phyloP scores from a whole-genome alignment of 192 early-diverging fungal species.

The Coemansia sp. region DNA sequence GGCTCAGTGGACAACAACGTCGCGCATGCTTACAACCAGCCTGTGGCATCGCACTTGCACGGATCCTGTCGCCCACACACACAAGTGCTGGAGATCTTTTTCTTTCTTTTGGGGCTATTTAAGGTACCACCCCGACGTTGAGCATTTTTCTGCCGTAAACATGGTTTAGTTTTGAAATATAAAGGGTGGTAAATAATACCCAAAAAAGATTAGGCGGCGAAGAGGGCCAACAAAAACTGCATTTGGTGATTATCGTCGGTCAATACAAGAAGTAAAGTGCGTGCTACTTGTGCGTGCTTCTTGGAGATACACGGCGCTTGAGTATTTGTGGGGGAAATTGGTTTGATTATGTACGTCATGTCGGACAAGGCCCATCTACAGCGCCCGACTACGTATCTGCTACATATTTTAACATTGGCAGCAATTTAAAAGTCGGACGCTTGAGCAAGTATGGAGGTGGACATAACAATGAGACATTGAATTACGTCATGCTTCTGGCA shows the following conservation, averaged over 20 bases:
- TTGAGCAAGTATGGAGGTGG: too few relatives aligned
- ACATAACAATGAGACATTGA: too few relatives aligned
- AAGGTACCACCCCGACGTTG: neutral
- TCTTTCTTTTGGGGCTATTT: neutral
- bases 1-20: slow-evolving; percentile 23
- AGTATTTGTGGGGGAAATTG: neutral
- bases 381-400: too few relatives aligned
- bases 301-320: neutral
- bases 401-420: too few relatives aligned
- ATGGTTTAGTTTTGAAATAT: neutral
- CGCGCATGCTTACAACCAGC: slow-evolving; percentile 15
- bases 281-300: neutral
- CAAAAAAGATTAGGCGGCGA: too few relatives aligned
- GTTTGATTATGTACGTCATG: too few relatives aligned
- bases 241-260: too few relatives aligned
- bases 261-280: neutral
- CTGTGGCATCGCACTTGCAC: slow-evolving; percentile 17
- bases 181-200: neutral
- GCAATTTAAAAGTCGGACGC: too few relatives aligned
- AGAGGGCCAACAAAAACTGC: neutral
- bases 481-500: neutral
- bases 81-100: slow-evolving; percentile 19
- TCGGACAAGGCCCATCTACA: too few relatives aligned
- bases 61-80: slow-evolving; percentile 5
- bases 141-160: neutral